phyloP scores from a whole-genome alignment of 352 stramenopile genomes.

The Globisporangium megalacanthum region DNA sequence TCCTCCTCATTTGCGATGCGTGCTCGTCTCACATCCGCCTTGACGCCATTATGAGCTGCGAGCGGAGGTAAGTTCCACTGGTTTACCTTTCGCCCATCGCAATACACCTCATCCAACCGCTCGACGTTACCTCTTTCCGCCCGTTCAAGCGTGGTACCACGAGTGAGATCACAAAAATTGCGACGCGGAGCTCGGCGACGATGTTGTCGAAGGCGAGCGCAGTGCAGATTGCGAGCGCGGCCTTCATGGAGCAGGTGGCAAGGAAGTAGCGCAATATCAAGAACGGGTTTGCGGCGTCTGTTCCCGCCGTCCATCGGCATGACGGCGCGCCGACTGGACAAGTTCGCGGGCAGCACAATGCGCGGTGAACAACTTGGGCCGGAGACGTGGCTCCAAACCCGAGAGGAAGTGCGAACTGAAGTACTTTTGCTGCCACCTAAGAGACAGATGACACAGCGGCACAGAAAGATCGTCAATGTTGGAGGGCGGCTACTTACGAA shows the following conservation, averaged over 20 bases:
- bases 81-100: slow-evolving; percentile 4
- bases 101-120: slow-evolving; percentile 4
- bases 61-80: background rate
- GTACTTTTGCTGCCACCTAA: slow-evolving; percentile 4
- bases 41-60: background rate
- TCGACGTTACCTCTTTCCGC: slow-evolving; percentile 5
- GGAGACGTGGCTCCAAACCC: slow-evolving; percentile 9
- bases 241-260: slow-evolving; percentile 7
- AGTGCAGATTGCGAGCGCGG: slow-evolving; percentile 2
- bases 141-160: slow-evolving; percentile 6
- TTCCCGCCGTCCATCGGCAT: slow-evolving; percentile 9
- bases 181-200: background rate
- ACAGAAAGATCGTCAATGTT: slow-evolving; percentile 5
- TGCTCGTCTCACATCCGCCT: too few relatives aligned
- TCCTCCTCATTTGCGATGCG: background rate
- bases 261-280: slow-evolving; percentile 6
- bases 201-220: background rate
- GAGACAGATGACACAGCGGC: background rate
- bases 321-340: slow-evolving; percentile 4
- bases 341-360: slow-evolving; percentile 4
- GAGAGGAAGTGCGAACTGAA: slow-evolving; percentile 2
- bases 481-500: slow-evolving; percentile 2
- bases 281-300: slow-evolving; percentile 6
- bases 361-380: slow-evolving; percentile 1
- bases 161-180: slow-evolving; percentile 2